phyloP scores from a whole-genome alignment of 2,329 filamentous ascomycete genomes.

The Myotisia sp. region DNA sequence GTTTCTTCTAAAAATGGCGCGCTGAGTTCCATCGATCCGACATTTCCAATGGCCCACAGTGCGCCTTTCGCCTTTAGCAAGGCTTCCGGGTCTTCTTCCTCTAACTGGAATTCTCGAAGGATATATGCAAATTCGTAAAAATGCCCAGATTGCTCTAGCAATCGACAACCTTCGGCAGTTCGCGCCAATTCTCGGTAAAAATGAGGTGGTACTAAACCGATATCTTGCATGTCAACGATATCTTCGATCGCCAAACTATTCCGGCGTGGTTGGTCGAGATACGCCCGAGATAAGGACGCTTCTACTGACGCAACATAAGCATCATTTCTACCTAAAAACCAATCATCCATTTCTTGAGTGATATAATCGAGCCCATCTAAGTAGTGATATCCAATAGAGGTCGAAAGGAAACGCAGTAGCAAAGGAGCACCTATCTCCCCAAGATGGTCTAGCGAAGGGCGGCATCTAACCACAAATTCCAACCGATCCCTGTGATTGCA shows the following conservation, averaged over 20 bases:
- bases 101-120: slow-evolving; percentile 74
- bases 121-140: slow-evolving; percentile 86
- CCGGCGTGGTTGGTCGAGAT: slow-evolving; percentile 41
- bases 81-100: slow-evolving; percentile 68
- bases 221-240: slow-evolving; percentile 45
- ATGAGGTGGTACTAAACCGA: slow-evolving; percentile 67
- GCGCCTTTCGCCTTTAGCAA: slow-evolving; percentile 93
- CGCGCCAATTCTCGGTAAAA: slow-evolving; percentile 93
- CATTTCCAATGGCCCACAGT: slow-evolving; percentile 94
- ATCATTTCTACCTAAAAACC: slow-evolving; percentile 94
- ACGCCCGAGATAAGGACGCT: slow-evolving; percentile 79
- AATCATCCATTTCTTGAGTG: slow-evolving; percentile 98
- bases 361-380: slow-evolving; percentile 95
- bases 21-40: slow-evolving; percentile 94
- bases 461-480: slow-evolving; percentile 92
- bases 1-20: slow-evolving; percentile 84
- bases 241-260: slow-evolving; percentile 40
- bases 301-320: slow-evolving; percentile 91
- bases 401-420: slow-evolving; percentile 81
- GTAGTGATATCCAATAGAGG: slow-evolving; percentile 94
- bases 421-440: slow-evolving; percentile 93
- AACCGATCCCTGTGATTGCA: slow-evolving; percentile 84
- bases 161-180: slow-evolving; percentile 78
- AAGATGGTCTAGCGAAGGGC: slow-evolving; percentile 83
- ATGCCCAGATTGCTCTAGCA: slow-evolving; percentile 84